These are phyloP conservation scores for Tetraselmis chui DNA, from an alignment of 139 green algal genomes.

Conservation along the genomic window DNA sequence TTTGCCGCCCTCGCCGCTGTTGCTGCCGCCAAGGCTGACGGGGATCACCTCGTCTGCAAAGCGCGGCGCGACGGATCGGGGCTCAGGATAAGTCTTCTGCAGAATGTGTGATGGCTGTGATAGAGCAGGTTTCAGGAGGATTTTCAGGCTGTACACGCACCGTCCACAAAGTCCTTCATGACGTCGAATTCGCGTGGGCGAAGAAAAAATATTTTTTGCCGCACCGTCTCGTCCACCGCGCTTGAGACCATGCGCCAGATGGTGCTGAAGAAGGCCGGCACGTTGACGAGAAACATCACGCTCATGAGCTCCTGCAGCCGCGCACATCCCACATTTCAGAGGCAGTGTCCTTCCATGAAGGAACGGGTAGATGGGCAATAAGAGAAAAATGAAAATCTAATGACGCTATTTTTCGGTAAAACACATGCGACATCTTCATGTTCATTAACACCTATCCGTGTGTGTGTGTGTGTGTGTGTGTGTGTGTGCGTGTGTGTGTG, in stretches of 20 bases:
- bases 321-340: no score
- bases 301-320: neutral
- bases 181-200: neutral
- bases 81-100: neutral
- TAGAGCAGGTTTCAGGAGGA: neutral
- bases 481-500: no score
- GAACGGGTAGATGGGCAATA: no score
- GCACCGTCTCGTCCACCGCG: neutral
- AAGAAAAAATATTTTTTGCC: neutral
- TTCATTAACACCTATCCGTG: no score
- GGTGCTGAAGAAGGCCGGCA: neutral
- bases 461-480: no score
- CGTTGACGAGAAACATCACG: neutral
- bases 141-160: neutral
- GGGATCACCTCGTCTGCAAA: neutral
- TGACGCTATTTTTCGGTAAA: no score
- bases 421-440: no score
- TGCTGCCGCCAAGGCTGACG: neutral
- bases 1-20: neutral
- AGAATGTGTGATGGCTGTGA: neutral
- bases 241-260: neutral
- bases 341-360: no score
- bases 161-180: neutral
- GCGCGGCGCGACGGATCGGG: no score
- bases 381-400: no score